Evolutionary conservation across 331 rosid genomes (phyloP), one percentile per base, ranked within the genome.

Genomic region (Pyrus hybrid): DNA sequence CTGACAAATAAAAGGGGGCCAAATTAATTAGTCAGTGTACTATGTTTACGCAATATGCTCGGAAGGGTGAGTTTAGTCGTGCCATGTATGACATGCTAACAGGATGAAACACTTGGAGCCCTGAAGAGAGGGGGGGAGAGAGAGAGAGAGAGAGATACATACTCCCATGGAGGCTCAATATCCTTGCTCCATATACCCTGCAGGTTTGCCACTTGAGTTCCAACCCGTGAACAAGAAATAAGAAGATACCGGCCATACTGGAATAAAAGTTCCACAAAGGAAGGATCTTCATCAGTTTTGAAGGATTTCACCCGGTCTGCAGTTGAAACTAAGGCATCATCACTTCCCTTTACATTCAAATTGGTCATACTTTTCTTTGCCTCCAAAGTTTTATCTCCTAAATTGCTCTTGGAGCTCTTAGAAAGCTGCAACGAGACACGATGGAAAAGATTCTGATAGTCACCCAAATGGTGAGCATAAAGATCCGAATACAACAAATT

Each of bases 121-220:
- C 11, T 11, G 14, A 11, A 41, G 47, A 41, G 47, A 37, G 45
- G 14, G 8, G 10, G 57, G 29, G 70, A 43, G 63, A n/a, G 75
- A 71, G 70, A 65, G 64, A 37, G 57, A 54, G 75, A 70, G 29
- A 58, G 56, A 37, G 26, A 41, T 45, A 84, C 98, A 58, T 94
- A 94, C 98, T 90, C 97, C 99, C 99, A 94, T 70, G 93, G 85
- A 62, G 99, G 99, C 76, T 81, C 85, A 29, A 87, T 20, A 22
- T 91, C 85, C 68, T 91, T 71, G 88, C 90, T 94, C 99, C 99
- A 94, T 76, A 94, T 87, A 43, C 99, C 99, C 83, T 94, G 99
- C 80, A 94, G 89, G 76, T 94, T 94, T 71, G 97, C 87, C 49
- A 64, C 85, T 87, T 88, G 99, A 80, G 95, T 87, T 81, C 96